A percentile compares a stretch with the other conserved stretches of the same genome.
Evolutionary conservation across 345 rosid genomes (phyloP).

Genomic region (Eutrema japonicum): DNA sequence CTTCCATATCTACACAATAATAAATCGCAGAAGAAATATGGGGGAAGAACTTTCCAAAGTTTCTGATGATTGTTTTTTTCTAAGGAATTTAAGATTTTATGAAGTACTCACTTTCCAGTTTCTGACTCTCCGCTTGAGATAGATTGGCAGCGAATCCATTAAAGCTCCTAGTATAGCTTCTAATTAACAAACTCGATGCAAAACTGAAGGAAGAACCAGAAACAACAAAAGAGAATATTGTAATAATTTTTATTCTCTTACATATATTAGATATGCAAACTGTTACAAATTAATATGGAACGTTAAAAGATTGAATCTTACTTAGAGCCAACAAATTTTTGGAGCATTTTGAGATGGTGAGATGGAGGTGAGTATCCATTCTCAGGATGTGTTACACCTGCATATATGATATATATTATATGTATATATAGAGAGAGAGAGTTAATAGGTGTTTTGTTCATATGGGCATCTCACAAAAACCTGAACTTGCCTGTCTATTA

Average conservation of each 20-base stretch:
- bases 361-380: slow-evolving; percentile 23
- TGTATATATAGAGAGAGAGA: background rate
- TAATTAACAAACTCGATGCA: slow-evolving; percentile 22
- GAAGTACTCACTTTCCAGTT: slow-evolving; percentile 42
- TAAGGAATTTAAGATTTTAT: background rate
- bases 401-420: background rate
- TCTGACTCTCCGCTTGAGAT: slow-evolving; percentile 44
- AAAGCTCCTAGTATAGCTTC: slow-evolving; percentile 57
- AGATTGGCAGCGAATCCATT: slow-evolving; percentile 62
- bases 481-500: slow-evolving; percentile 30
- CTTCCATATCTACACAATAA: slow-evolving; percentile 38
- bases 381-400: slow-evolving; percentile 33
- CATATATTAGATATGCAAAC: background rate
- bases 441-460: background rate
- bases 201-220: slow-evolving; percentile 10
- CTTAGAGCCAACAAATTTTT: slow-evolving; percentile 5
- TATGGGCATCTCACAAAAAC: background rate
- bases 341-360: slow-evolving; percentile 33
- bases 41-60: background rate
- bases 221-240: background rate
- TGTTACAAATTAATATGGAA: background rate
- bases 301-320: background rate
- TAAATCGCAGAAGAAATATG: background rate
- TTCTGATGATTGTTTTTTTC: background rate
- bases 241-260: background rate